phyloP scores from a whole-genome alignment of 805 yeast genomes.

The Candida sakaeoensis region DNA sequence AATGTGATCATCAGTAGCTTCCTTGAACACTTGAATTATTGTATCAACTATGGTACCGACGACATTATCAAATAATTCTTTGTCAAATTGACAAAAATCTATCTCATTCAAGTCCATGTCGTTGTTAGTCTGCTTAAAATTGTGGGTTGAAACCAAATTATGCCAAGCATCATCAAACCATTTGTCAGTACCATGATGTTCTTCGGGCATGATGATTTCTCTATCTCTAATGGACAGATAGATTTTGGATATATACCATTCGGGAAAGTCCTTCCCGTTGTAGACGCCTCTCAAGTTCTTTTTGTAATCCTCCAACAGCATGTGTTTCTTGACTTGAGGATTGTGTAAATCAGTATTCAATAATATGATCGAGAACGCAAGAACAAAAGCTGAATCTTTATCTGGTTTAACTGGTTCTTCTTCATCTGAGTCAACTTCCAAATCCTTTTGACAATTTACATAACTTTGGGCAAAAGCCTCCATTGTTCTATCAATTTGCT shows the following conservation, averaged over 20 bases:
- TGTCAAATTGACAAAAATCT: conserved; percentile 56
- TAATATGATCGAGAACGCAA: conserved; percentile 90
- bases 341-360: conserved; percentile 91
- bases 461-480: conserved; percentile 83
- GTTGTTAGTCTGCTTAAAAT: conserved; percentile 25
- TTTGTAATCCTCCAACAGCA: conserved; percentile 82
- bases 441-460: conserved; percentile 52
- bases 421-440: conserved; percentile 8
- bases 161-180: conserved; percentile 90
- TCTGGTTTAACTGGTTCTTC: conserved; percentile 58
- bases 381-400: conserved; percentile 81
- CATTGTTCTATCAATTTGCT: conserved; percentile 88
- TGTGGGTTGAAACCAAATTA: conserved; percentile 54
- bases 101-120: conserved; percentile 7
- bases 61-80: conserved; percentile 59
- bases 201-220: conserved; percentile 97
- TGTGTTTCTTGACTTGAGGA: conserved; percentile 87
- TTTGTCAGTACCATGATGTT: conserved; percentile 87
- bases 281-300: conserved; percentile 78
- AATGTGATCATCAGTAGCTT: conserved; percentile 87
- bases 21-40: conserved; percentile 72
- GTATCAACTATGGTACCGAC: conserved; percentile 69
- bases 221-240: conserved; percentile 75
- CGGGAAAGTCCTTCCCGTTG: conserved; percentile 73
- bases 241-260: conserved; percentile 79